Conservation (phyloP, 2,329 filamentous ascomycete species). For the Colletotrichum sp. region DNA sequence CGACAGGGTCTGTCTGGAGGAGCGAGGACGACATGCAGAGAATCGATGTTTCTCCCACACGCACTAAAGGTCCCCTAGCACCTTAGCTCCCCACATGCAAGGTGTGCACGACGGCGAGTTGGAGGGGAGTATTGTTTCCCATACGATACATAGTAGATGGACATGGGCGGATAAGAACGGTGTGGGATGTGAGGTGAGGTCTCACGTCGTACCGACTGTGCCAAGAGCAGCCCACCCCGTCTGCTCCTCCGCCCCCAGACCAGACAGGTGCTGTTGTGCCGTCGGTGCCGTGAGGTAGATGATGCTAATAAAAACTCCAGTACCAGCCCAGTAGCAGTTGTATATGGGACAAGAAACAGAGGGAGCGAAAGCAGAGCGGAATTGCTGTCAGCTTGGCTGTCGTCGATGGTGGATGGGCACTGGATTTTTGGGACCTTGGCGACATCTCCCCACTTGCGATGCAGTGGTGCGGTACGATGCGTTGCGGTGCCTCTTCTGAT, state of each 20-base stretch:
- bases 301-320: not conserved
- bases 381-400: constrained; percentile 2
- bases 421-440: constrained; percentile 6
- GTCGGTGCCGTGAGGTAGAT: not conserved
- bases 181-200: constrained; percentile 19
- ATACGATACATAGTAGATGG: not conserved
- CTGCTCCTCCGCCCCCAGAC: not conserved
- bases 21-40: constrained; percentile 12
- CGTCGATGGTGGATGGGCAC: constrained; percentile 2
- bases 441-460: not conserved
- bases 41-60: constrained; percentile 19
- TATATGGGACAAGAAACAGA: not conserved
- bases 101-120: constrained; percentile 8
- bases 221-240: not conserved
- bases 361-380: not conserved
- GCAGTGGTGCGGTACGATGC: not conserved
- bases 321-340: not conserved
- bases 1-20: constrained; percentile 9
- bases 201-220: constrained; percentile 14
- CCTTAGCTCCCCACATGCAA: constrained; percentile 20
- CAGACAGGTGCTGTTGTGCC: not conserved
- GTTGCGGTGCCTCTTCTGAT: not conserved
- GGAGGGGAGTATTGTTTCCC: constrained; percentile 6
- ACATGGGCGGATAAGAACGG: constrained; percentile 14
- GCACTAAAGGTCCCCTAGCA: constrained; percentile 20